Evolutionary conservation across 306 rosid genomes (phyloP).

Genomic region (Fagus sylvatica): DNA sequence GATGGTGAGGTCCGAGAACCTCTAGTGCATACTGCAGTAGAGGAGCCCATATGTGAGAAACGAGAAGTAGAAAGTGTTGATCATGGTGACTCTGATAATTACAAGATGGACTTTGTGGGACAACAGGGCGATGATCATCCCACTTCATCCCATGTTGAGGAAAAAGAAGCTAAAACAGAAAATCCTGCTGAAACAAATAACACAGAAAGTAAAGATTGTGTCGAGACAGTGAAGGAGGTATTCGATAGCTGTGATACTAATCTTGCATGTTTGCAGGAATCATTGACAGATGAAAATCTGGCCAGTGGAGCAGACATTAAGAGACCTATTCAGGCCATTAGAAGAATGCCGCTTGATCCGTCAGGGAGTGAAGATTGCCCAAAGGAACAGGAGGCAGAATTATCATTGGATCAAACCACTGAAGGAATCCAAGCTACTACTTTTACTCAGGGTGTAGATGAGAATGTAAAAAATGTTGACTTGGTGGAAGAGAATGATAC

Average conservation of each 20-base stretch:
- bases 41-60: constrained; percentile 49
- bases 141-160: constrained; percentile 34
- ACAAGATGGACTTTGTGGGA: constrained; percentile 37
- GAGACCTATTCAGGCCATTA: constrained; percentile 26
- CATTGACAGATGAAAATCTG: constrained; percentile 36
- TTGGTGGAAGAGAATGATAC: constrained; percentile 29
- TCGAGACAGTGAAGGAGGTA: constrained; percentile 22
- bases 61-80: constrained; percentile 48
- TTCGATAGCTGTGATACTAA: constrained; percentile 17
- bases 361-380: constrained; percentile 30
- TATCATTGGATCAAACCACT: constrained; percentile 24
- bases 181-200: constrained; percentile 35
- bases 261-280: constrained; percentile 31
- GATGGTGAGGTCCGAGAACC: constrained; percentile 87
- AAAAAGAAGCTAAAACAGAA: constrained; percentile 29
- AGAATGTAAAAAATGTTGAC: constrained; percentile 44
- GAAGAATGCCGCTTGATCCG: constrained; percentile 27
- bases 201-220: constrained; percentile 24
- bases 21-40: constrained; percentile 33
- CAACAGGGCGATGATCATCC: constrained; percentile 28
- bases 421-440: constrained; percentile 39
- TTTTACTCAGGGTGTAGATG: constrained; percentile 39
- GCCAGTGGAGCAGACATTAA: constrained; percentile 28
- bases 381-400: constrained; percentile 34
- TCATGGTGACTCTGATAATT: constrained; percentile 32